Evolutionary conservation across 1,284 basidiomycete genomes (phyloP).

Genomic region (Heterobasidion occidentale): DNA sequence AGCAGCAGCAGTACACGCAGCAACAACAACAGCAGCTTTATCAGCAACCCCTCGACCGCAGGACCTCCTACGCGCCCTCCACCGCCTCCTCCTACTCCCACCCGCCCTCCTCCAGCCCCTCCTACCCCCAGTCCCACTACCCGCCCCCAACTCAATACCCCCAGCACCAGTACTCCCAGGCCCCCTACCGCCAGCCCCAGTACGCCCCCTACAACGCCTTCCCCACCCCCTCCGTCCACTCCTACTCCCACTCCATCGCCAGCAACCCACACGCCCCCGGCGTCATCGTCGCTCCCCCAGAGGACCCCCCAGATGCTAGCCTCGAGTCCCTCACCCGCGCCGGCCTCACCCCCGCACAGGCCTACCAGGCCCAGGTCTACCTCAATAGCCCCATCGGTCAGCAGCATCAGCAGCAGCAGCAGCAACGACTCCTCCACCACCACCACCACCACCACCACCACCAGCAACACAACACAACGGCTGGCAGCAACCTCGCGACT

Average conservation of each 20-base stretch:
- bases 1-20: conserved; percentile 17
- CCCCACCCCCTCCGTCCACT: conserved; percentile 15
- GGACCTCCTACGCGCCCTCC: conserved; percentile 22
- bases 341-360: conserved; percentile 68
- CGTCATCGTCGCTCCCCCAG: conserved; percentile 39
- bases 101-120: conserved; percentile 10
- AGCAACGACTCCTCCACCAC: background rate
- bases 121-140: conserved; percentile 16
- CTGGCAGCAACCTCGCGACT: conserved; percentile 9
- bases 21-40: conserved; percentile 20
- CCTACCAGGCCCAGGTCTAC: conserved; percentile 71
- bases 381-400: conserved; percentile 29
- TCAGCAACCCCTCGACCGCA: conserved; percentile 2
- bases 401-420: conserved; percentile 4
- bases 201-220: conserved; percentile 17
- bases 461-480: conserved; percentile 5
- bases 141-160: conserved; percentile 10
- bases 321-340: conserved; percentile 39
- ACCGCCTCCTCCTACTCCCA: conserved; percentile 14
- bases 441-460: background rate
- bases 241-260: conserved; percentile 12
- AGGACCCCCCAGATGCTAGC: conserved; percentile 46
- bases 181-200: conserved; percentile 21
- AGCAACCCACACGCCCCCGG: conserved; percentile 11
- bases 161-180: conserved; percentile 12